Conservation (phyloP, 306 rosid genomes). For the Dryas octopetala region DNA sequence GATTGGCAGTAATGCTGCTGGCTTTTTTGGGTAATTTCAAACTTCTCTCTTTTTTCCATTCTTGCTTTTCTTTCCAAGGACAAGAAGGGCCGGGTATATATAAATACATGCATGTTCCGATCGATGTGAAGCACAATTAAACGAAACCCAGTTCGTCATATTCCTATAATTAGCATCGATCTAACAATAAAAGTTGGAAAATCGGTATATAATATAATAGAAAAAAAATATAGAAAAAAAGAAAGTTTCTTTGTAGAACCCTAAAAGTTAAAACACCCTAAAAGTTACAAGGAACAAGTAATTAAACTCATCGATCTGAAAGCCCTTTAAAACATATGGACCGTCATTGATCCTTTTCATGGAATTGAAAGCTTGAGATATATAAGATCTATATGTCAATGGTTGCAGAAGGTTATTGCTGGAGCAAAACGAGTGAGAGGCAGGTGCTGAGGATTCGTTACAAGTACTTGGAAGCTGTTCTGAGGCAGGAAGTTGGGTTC, state of each 20-base stretch:
- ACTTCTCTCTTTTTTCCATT: background rate
- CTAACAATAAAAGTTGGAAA: background rate
- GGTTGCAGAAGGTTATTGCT: constrained; percentile 84
- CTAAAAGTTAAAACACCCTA: constrained; percentile 12
- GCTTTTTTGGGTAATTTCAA: constrained; percentile 86
- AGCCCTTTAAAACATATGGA: background rate
- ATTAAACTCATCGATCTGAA: background rate
- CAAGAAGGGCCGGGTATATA: constrained; percentile 7
- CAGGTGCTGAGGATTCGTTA: constrained; percentile 79
- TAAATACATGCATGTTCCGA: background rate
- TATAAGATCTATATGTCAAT: background rate
- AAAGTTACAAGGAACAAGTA: background rate
- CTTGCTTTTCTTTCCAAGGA: constrained; percentile 37
- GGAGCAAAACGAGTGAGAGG: constrained; percentile 98
- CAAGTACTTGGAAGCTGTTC: constrained; percentile 87
- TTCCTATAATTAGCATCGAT: background rate
- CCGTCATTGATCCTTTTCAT: background rate
- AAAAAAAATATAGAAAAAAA: background rate
- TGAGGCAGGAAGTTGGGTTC: constrained; percentile 88
- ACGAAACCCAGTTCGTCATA: constrained; percentile 6
- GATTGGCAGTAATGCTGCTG: constrained; percentile 72
- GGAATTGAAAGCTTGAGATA: background rate
- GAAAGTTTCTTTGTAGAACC: background rate
- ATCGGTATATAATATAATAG: background rate
- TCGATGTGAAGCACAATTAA: background rate